phyloP scores from a whole-genome alignment of 306 rosid genomes.

The Datisca glomerata region DNA sequence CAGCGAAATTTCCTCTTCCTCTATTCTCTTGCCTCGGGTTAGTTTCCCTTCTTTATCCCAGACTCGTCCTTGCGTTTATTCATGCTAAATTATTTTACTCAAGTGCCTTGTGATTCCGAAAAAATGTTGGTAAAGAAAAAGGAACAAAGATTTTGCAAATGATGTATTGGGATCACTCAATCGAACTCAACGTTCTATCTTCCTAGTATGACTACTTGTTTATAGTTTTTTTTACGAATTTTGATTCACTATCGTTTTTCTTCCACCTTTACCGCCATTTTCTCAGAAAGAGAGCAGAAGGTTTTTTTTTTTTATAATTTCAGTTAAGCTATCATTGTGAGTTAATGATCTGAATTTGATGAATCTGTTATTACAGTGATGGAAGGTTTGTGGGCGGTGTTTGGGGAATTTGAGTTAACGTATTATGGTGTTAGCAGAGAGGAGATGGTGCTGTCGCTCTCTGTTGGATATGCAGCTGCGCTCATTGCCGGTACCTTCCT shows the following conservation, averaged over 20 bases:
- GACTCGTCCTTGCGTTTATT: slow-evolving; percentile 6
- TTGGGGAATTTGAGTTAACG: slow-evolving; percentile 68
- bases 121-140: too few species aligned
- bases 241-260: not conserved
- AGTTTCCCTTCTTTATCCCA: slow-evolving; percentile 2
- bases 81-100: too few species aligned
- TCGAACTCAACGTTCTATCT: too few species aligned
- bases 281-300: not conserved
- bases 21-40: slow-evolving; percentile 76
- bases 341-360: slow-evolving; percentile 17
- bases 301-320: not conserved
- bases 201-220: too few species aligned
- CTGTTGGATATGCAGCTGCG: slow-evolving; percentile 62
- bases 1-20: slow-evolving; percentile 58
- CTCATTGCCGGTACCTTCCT: slow-evolving; percentile 50
- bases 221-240: not conserved
- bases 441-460: slow-evolving; percentile 39
- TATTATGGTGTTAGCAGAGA: slow-evolving; percentile 51
- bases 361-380: slow-evolving; percentile 30
- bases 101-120: too few species aligned
- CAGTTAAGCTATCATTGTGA: slow-evolving; percentile 7
- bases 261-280: slow-evolving; percentile 1
- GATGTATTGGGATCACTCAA: too few species aligned
- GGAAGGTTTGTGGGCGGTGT: slow-evolving; percentile 74
- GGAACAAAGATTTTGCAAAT: too few species aligned